Evolutionary conservation across 2,329 filamentous ascomycete genomes (phyloP).

Genomic region (Aschersonia sp.): DNA sequence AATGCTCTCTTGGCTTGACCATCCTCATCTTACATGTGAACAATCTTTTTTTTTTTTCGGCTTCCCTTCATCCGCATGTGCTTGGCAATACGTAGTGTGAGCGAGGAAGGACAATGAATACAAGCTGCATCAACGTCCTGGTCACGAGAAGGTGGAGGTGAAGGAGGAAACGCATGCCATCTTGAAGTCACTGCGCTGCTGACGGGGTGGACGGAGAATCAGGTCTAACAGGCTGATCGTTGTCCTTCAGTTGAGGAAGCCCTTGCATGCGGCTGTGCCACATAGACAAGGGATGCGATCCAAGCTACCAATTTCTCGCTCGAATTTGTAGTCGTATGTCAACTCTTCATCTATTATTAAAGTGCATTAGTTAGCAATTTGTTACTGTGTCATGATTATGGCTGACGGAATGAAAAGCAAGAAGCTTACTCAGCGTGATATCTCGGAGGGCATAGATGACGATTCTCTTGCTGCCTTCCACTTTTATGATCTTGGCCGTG

Average conservation of each 20-base stretch:
- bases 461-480: constrained; percentile 94
- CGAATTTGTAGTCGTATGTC: constrained; percentile 99
- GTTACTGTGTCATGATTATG: neutral
- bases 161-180: neutral
- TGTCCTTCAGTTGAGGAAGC: constrained; percentile 77
- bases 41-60: neutral
- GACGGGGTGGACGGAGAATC: neutral
- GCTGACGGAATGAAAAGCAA: neutral
- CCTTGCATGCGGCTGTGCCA: constrained; percentile 91
- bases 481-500: constrained; percentile 98
- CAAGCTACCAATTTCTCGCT: constrained; percentile 85
- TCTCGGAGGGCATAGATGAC: constrained; percentile 97
- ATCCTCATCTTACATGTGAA: neutral
- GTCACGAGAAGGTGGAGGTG: neutral
- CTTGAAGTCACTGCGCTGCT: neutral
- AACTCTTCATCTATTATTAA: constrained; percentile 72
- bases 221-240: neutral
- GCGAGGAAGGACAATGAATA: too few species aligned
- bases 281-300: constrained; percentile 97
- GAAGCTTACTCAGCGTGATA: constrained; percentile 74
- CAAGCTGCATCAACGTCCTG: too few species aligned
- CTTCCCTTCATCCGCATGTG: neutral
- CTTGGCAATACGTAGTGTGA: too few species aligned
- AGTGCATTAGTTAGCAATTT: constrained; percentile 7
- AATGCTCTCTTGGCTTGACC: too few species aligned